Conservation (phyloP, 78 protist genomes). For the Chrysochromulina tobinii region DNA sequence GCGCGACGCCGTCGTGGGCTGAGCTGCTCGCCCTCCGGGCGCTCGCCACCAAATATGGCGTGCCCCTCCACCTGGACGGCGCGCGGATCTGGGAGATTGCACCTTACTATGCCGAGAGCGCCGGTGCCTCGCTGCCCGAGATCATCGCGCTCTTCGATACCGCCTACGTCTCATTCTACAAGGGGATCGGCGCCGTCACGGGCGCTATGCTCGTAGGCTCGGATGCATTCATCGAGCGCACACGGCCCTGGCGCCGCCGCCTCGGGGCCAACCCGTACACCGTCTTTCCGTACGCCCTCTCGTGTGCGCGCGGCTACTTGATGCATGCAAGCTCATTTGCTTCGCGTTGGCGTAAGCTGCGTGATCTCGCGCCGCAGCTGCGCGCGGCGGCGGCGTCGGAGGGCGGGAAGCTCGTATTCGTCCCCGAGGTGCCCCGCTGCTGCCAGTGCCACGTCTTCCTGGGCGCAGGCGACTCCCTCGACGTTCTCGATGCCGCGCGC, state of each 20-base stretch:
- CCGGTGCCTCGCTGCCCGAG: too few relatives aligned
- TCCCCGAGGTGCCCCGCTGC: neutral
- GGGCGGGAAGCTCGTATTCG: neutral
- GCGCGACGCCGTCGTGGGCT: neutral
- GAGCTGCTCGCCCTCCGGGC: neutral
- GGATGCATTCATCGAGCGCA: neutral
- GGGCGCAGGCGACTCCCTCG: neutral
- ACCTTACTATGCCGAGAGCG: neutral
- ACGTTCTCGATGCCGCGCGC: neutral
- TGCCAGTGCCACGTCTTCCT: neutral
- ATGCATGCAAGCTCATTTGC: neutral
- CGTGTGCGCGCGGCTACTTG: neutral
- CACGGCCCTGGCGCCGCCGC: neutral
- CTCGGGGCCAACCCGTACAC: neutral
- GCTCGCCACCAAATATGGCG: neutral
- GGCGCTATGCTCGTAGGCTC: neutral
- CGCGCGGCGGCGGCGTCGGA: neutral
- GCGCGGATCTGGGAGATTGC: neutral
- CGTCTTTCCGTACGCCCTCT: neutral
- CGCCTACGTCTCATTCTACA: too few relatives aligned
- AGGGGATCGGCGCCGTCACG: neutral
- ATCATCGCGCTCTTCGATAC: too few relatives aligned
- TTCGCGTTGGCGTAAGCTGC: neutral
- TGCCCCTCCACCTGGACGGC: neutral
- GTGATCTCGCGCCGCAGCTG: neutral